phyloP scores from a whole-genome alignment of 2,329 filamentous ascomycete genomes.

The Diplodia mutila region DNA sequence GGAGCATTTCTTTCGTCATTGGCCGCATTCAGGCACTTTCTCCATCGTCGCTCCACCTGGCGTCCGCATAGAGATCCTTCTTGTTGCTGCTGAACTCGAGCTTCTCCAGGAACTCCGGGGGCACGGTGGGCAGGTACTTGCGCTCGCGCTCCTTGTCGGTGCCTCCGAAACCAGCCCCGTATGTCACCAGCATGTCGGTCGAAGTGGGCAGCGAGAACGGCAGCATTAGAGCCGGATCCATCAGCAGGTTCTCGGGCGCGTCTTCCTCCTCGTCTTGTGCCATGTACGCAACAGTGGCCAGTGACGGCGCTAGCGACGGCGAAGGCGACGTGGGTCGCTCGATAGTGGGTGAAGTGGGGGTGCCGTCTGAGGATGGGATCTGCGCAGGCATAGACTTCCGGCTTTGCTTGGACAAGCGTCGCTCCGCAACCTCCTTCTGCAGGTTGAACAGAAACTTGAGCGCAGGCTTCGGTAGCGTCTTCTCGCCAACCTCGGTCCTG shows the following conservation, averaged over 20 bases:
- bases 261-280: slow-evolving; percentile 64
- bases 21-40: slow-evolving; percentile 9
- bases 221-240: slow-evolving; percentile 89
- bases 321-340: slow-evolving; percentile 19
- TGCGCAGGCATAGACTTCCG: slow-evolving; percentile 24
- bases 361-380: slow-evolving; percentile 7
- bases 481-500: slow-evolving; percentile 92
- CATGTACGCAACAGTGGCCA: slow-evolving; percentile 27
- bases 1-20: background rate
- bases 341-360: slow-evolving; percentile 1
- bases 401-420: slow-evolving; percentile 25
- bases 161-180: slow-evolving; percentile 92
- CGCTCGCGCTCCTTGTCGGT: slow-evolving; percentile 87
- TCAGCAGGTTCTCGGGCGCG: slow-evolving; percentile 72
- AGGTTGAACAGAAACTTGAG: slow-evolving; percentile 83
- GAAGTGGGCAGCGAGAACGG: slow-evolving; percentile 95
- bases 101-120: slow-evolving; percentile 88
- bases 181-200: slow-evolving; percentile 95
- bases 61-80: slow-evolving; percentile 19
- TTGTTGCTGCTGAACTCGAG: slow-evolving; percentile 62
- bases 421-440: slow-evolving; percentile 70
- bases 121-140: slow-evolving; percentile 95
- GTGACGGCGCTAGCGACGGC: slow-evolving; percentile 4
- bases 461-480: slow-evolving; percentile 83
- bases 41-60: slow-evolving; percentile 25